These are phyloP conservation scores for Wickerhamomyces xylosicus DNA, from an alignment of 805 yeast species.

Conservation along the genomic window DNA sequence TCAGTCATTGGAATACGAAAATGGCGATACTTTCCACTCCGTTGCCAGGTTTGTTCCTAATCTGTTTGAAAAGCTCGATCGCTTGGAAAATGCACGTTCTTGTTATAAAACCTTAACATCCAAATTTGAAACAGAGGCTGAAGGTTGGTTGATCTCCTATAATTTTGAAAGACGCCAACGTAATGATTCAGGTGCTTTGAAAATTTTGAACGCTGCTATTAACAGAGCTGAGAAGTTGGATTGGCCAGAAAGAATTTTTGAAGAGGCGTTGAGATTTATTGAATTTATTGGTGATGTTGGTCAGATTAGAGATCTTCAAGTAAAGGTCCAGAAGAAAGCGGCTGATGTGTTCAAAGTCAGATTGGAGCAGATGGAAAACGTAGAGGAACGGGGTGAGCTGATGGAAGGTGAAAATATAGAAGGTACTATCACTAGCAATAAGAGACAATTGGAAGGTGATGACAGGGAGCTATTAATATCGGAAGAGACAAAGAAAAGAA, in stretches of 20 bases:
- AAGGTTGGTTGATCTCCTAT: constrained; percentile 36
- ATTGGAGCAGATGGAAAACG: constrained; percentile 4
- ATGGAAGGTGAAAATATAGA: constrained; percentile 1
- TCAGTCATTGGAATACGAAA: constrained; percentile 2
- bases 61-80: constrained; percentile 22
- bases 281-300: constrained; percentile 23
- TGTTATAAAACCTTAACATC: constrained; percentile 14
- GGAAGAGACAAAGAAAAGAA: constrained; percentile 1
- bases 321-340: constrained; percentile 18
- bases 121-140: constrained; percentile 25
- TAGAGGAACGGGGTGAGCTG: constrained; percentile 1
- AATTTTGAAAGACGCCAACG: constrained; percentile 26
- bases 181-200: constrained; percentile 15
- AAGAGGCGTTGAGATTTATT: constrained; percentile 32
- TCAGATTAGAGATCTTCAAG: constrained; percentile 16
- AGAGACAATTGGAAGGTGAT: no score
- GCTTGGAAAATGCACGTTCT: constrained; percentile 20
- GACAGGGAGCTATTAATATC: no score
- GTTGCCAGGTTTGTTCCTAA: constrained; percentile 32
- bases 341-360: constrained; percentile 6
- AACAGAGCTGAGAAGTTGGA: constrained; percentile 25
- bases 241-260: constrained; percentile 38
- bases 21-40: constrained; percentile 29
- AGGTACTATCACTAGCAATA: no score
- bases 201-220: constrained; percentile 25